phyloP scores from a whole-genome alignment of 163 green algal genomes.

The Scenedesmus sp. region DNA sequence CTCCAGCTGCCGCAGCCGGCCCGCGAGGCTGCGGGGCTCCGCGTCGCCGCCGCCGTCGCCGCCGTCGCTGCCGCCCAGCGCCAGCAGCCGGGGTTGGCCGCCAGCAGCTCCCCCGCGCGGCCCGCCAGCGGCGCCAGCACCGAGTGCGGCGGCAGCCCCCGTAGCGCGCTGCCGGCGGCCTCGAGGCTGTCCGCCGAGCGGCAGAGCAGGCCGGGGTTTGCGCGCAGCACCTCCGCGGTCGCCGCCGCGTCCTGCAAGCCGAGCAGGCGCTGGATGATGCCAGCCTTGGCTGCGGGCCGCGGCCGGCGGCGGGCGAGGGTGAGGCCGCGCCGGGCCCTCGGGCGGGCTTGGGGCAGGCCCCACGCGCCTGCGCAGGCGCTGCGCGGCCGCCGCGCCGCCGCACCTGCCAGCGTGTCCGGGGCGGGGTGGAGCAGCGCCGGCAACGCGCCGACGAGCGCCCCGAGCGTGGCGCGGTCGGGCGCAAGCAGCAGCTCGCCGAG shows the following conservation, averaged over 20 bases:
- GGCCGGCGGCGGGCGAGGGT: background rate
- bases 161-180: background rate
- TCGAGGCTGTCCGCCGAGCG: background rate
- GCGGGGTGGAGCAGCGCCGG: constrained; percentile 23
- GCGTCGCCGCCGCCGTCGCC: background rate
- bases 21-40: background rate
- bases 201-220: background rate
- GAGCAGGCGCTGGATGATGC: background rate
- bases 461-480: background rate
- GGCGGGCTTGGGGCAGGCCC: background rate
- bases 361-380: background rate
- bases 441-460: background rate
- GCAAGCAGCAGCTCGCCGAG: constrained; percentile 10
- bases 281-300: background rate
- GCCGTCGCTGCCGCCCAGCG: too few species aligned
- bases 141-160: background rate
- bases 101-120: background rate
- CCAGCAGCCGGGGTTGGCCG: background rate
- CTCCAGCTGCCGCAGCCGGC: background rate
- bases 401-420: background rate
- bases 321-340: background rate
- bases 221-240: background rate
- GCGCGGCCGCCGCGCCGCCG: background rate
- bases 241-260: background rate
- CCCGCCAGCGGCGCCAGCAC: background rate